Conservation (phyloP, 345 rosid species). For the Rhodomyrtus tomentosa region DNA sequence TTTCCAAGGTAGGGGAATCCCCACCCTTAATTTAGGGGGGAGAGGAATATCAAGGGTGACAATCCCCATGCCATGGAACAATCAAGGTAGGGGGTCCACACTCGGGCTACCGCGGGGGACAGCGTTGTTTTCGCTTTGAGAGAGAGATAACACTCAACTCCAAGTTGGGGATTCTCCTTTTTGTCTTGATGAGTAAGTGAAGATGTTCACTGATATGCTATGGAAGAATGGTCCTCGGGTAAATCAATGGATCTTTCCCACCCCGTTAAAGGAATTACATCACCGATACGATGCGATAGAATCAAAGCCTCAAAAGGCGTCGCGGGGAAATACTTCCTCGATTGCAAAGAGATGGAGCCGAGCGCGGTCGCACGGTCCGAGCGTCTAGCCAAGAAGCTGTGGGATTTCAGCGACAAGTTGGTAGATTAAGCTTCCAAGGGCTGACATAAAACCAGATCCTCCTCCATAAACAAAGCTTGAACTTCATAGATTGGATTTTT, state of each 20-base stretch:
- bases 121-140: too few relatives aligned
- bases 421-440: slow-evolving; percentile 24
- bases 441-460: background rate
- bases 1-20: too few relatives aligned
- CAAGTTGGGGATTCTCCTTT: too few relatives aligned
- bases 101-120: too few relatives aligned
- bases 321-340: slow-evolving; percentile 62
- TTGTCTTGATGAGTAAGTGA: too few relatives aligned
- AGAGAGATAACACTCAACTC: too few relatives aligned
- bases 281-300: background rate
- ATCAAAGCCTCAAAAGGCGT: slow-evolving; percentile 35
- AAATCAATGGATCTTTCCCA: background rate
- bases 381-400: slow-evolving; percentile 37
- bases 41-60: too few relatives aligned
- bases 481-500: background rate
- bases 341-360: slow-evolving; percentile 66
- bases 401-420: slow-evolving; percentile 73
- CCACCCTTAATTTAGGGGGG: too few relatives aligned
- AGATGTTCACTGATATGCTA: too few relatives aligned
- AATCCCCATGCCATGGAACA: too few relatives aligned
- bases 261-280: background rate
- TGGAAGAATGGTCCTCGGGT: slow-evolving; percentile 95
- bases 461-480: background rate
- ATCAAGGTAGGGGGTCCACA: too few relatives aligned
- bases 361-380: slow-evolving; percentile 47